Evolutionary conservation across 1,284 basidiomycete species (phyloP).

Genomic region (Erythrobasidium hasegawianum): DNA sequence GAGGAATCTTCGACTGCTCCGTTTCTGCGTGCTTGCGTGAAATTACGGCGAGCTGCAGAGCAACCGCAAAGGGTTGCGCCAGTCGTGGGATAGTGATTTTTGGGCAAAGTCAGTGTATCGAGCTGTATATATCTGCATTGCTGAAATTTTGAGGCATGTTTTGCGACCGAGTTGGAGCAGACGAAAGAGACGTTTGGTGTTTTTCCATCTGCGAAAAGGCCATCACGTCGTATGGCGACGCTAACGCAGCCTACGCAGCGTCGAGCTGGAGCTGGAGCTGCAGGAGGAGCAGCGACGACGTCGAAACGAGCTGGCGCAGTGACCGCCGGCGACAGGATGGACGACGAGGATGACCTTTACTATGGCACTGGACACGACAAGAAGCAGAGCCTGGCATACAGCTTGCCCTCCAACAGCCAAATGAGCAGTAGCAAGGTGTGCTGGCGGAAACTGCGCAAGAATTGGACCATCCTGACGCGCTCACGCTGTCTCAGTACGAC

Average conservation of each 20-base stretch:
- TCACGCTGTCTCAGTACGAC: background rate
- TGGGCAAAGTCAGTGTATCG: too few species aligned
- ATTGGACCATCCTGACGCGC: background rate
- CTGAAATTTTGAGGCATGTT: too few species aligned
- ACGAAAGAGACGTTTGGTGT: too few species aligned
- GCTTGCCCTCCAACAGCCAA: background rate
- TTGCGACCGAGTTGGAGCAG: too few species aligned
- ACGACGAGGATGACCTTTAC: conserved; percentile 1
- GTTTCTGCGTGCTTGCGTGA: conserved; percentile 26
- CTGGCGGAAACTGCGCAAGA: background rate
- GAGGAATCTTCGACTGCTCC: conserved; percentile 34
- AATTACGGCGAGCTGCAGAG: conserved; percentile 11
- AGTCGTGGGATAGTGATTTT: too few species aligned
- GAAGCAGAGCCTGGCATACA: background rate
- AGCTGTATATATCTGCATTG: too few species aligned
- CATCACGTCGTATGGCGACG: conserved; percentile 1
- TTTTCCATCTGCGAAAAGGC: too few species aligned
- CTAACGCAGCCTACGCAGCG: conserved; percentile 34
- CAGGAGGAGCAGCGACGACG: conserved; percentile 6
- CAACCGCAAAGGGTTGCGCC: conserved; percentile 24
- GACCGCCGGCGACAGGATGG: background rate
- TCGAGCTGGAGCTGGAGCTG: conserved; percentile 17
- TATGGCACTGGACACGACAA: background rate
- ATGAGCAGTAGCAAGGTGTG: conserved; percentile 8
- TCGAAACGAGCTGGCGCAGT: background rate